Base-by-base conservation (phyloP, 192 early-diverging fungal genomes). In the Umbelopsis isabellina region DNA sequence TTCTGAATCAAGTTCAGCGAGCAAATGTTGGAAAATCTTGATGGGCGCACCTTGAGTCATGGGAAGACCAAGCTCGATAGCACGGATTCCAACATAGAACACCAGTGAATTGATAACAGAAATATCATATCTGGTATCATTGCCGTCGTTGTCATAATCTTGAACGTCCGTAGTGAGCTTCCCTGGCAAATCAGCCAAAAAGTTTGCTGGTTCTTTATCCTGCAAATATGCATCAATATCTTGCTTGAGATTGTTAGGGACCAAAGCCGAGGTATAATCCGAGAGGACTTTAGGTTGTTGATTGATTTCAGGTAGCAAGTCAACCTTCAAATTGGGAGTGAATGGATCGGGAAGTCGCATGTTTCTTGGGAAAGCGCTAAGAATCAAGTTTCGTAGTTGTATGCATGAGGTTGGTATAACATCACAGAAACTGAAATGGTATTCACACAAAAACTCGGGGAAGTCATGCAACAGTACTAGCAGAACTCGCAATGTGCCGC, bases 311-410 rank as follows among this genome's bases (percentile, higher is more conserved):
- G 95, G 90, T 52, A 97, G 83, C 55, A 93, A 77, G 61, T 95
- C 94, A 5, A 99, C 93, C 76, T 96, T 93, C 69, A 99, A 83
- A 70, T 96, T 95, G 6, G 94, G 95, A 4, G 95, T 94, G 75
- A 98, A 95, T 13, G 97, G 97, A 80, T 99, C 97, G 0, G 97
- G 97, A 66, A 98, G 84, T 22, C 94, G 87, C 96, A 98, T 97
- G 64, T 91, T 90, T 44, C 93, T 85, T 21, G 97, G 96, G 81
- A 95, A 98, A 3, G 97, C 96, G 67, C 94, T 95, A n/a, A 99
- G 84, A 65, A 99, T 92, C 72, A 99, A 81, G 75, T 99, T 99
- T 35, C 96, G 89, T 25, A 99, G 83, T 77, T 99, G 97, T 61
- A 98, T 92, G 76, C 97, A 99, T 15, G 83, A 84, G 20, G 86